Evolutionary conservation across 305 asterid genomes (phyloP).

Genomic region (Plantago coronopus): DNA sequence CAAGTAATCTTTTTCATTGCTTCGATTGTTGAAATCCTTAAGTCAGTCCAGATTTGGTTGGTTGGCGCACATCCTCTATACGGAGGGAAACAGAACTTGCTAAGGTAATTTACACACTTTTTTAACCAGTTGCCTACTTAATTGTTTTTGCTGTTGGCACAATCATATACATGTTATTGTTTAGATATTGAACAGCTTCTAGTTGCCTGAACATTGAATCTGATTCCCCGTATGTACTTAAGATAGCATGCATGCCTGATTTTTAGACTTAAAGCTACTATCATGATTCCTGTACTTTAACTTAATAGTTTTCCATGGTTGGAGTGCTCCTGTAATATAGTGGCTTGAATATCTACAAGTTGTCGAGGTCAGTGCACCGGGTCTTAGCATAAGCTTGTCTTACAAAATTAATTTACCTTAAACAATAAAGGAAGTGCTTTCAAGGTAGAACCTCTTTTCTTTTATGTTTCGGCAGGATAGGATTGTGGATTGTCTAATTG

Average conservation of each 20-base stretch:
- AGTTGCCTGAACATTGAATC: conserved; percentile 1
- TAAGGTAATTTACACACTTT: conserved; percentile 44
- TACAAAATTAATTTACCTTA: no score
- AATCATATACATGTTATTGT: not conserved
- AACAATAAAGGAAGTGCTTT: not conserved
- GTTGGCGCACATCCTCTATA: conserved; percentile 94
- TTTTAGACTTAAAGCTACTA: no score
- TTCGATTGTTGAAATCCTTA: conserved; percentile 36
- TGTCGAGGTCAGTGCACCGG: no score
- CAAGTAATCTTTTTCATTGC: conserved; percentile 17
- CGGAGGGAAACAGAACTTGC: conserved; percentile 84
- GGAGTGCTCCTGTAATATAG: no score
- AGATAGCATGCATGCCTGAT: not conserved
- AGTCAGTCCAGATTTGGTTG: conserved; percentile 76
- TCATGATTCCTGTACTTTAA: no score
- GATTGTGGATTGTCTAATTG: not conserved
- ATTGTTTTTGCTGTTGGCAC: not conserved
- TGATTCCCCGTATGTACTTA: not conserved
- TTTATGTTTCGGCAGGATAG: not conserved
- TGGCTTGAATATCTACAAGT: no score
- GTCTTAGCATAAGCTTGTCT: no score
- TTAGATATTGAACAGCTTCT: not conserved
- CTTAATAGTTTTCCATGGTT: no score
- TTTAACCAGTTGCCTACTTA: not conserved
- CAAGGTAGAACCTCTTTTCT: conserved; percentile 25